phyloP scores from a whole-genome alignment of 208 protist species.

The Leishmania gerbilli region DNA sequence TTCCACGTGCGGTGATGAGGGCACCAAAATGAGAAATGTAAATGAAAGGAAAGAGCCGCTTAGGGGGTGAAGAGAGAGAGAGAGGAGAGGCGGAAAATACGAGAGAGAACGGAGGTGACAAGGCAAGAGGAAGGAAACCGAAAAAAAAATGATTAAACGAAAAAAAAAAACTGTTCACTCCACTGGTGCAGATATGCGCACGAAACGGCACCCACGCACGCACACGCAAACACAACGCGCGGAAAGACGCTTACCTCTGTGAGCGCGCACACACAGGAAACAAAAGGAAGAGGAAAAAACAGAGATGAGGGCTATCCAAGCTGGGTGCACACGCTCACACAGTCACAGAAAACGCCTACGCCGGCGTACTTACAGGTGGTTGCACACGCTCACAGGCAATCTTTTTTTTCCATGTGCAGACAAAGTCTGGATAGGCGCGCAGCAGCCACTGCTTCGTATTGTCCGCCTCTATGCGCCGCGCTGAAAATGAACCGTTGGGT shows the following conservation, averaged over 20 bases:
- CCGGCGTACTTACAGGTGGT: not conserved
- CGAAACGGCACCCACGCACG: not conserved
- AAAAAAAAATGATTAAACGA: not conserved
- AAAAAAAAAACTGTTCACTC: not conserved
- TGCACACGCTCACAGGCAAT: not conserved
- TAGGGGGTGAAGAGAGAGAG: not conserved
- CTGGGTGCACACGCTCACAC: not conserved
- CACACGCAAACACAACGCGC: not conserved
- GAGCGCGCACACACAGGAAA: not conserved
- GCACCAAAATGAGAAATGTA: not conserved
- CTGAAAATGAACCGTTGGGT: not conserved
- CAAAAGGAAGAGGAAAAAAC: constrained; percentile 1
- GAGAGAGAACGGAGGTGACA: not conserved
- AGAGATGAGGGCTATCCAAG: not conserved
- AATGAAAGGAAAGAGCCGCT: not conserved
- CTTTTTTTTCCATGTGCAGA: not conserved
- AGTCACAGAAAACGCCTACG: not conserved
- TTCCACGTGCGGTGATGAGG: not conserved
- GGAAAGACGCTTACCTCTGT: not conserved
- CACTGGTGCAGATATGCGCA: not conserved
- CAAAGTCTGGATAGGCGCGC: not conserved
- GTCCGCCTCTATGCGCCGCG: not conserved
- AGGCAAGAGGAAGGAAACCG: not conserved
- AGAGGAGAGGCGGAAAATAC: not conserved
- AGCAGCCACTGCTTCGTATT: not conserved